Conservation (phyloP, 2,329 filamentous ascomycete genomes). For the Pyrenochaeta sp. region DNA sequence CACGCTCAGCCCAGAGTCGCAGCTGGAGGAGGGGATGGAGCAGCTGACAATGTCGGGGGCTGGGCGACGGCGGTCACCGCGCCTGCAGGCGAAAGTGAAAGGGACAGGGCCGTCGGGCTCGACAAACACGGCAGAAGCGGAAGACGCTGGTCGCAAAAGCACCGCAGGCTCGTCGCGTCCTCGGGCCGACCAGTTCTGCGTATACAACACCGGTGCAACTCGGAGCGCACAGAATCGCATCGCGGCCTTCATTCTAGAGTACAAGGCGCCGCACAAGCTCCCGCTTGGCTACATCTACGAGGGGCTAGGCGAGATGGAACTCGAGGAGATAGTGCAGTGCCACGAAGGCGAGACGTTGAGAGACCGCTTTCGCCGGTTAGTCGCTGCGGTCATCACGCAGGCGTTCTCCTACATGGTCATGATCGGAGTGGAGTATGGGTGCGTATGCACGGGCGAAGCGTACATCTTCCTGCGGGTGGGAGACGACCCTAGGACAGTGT, state of each 20-base stretch:
- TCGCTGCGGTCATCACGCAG: constrained; percentile 56
- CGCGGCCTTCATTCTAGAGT: constrained; percentile 49
- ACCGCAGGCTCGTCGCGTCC: constrained; percentile 21
- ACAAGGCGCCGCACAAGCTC: constrained; percentile 59
- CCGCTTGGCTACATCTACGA: constrained; percentile 51
- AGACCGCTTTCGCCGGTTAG: constrained; percentile 49
- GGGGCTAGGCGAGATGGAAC: constrained; percentile 53
- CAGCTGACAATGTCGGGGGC: constrained; percentile 7
- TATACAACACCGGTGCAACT: constrained; percentile 36
- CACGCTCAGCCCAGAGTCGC: constrained; percentile 22
- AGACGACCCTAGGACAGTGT: constrained; percentile 15
- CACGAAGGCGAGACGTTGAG: constrained; percentile 43
- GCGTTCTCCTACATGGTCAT: constrained; percentile 61
- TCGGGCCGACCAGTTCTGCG: constrained; percentile 45
- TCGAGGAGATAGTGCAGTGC: constrained; percentile 49
- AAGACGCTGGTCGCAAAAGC: constrained; percentile 1
- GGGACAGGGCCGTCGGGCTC: neutral
- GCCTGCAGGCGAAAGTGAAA: constrained; percentile 13
- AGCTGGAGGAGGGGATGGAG: constrained; percentile 19
- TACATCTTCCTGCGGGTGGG: constrained; percentile 54
- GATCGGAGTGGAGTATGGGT: constrained; percentile 54
- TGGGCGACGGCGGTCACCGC: constrained; percentile 18
- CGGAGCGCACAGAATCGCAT: constrained; percentile 16
- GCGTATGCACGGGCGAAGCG: constrained; percentile 53
- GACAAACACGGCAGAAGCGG: neutral